Base-by-base conservation (phyloP, 768 basidiomycete species). In the Boletus speciosus region DNA sequence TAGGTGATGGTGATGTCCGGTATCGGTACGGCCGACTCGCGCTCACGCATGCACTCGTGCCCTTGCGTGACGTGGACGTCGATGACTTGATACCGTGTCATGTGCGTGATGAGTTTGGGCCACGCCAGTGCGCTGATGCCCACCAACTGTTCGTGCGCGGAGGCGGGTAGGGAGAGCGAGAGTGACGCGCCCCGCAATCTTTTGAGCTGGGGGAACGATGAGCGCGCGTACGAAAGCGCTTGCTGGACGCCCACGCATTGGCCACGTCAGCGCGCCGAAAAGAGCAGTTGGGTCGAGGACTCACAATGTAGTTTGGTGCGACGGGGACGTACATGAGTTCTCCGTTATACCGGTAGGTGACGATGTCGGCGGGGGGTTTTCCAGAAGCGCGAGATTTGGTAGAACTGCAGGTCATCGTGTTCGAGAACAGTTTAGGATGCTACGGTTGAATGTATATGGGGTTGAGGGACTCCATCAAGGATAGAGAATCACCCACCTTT, bases 111-210 rank as follows among this genome's bases (percentile, higher is more conserved):
- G 5, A 81, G 67, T 2, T 68, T 68, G 6, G 69, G 55, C 83
- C 83, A 85, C 35, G 76, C 83, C 35, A 67, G 75, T 41, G 70
- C 78, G 37, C 74, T 84, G 61, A 82, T 85, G 51, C 74, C 75
- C 37, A 79, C 79, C 25, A 62, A 67, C 44, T 65, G 56, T 6
- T 70, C 56, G 0, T 70, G 68, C 10, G 71, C 67, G 29, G 73
- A 62, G 2, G 68, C 59, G 5, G 73, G 71, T 15, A 79, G 62
- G 31, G 70, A 73, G 57, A 85, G 79, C 5, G 73, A 68, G 6
- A 85, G 76, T 1, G 74, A 72, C 2, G 75, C 66, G 31, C 76
- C 71, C 1, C 72, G 60, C 7, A 78, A 55, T 7, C 63, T 52
- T 7, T 58, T 62, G 27, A 84, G 76, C 39, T 61, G 71, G 2